Evolutionary conservation across 1,284 basidiomycete genomes (phyloP), one percentile per base, ranked within the genome.

Genomic region (Leccinum angustisporum): DNA sequence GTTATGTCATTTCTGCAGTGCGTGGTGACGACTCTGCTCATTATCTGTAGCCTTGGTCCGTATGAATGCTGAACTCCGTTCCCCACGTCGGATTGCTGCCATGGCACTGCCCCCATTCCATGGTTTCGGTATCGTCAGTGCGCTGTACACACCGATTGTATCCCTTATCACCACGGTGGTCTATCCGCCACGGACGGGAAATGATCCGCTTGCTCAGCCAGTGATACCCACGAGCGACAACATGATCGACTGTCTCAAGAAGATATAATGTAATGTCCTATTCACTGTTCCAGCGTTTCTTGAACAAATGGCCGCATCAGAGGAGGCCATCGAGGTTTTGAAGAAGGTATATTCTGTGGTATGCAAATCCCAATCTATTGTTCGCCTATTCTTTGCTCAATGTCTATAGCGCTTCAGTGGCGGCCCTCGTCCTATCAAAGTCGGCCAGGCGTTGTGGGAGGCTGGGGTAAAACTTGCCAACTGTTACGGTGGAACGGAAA

Each of bases 61-160:
- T 10, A 4, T 1, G 21, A 63, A 55, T 38, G 11, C 30, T 2
- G 18, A 43, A 1, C 38, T 61, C 4, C 9, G 61, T 9, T 1
- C 61, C 11, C 38, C 55, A n/a, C 71, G 66, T 51, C 61, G 72
- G 4, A 4, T 70, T 2, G 71, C 50, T 38, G 58, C 36, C 5
- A 75, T 74, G 71, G 56, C 63, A 4, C 58, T 75, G 0, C 71
- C 73, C 0, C 6, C 71, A 2, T 72, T 75, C 51, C 73, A 72
- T 51, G n/a, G 21, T 7, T 74, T 58, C 2, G 73, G 73, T 14
- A 43, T 72, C 25, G 3, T 56, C 16, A 55, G n/a, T 0, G 54
- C 53, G 9, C 54, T 72, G 5, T 74, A 74, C 14, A n/a, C 5
- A 5, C 60, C 68, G 0, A 36, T 72, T 7, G 52, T 51, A 2